Percentiles rank a stretch among this genome's conserved stretches.
These are phyloP conservation scores for Lepiota venenata DNA, from an alignment of 768 basidiomycete species.

Conservation along the genomic window DNA sequence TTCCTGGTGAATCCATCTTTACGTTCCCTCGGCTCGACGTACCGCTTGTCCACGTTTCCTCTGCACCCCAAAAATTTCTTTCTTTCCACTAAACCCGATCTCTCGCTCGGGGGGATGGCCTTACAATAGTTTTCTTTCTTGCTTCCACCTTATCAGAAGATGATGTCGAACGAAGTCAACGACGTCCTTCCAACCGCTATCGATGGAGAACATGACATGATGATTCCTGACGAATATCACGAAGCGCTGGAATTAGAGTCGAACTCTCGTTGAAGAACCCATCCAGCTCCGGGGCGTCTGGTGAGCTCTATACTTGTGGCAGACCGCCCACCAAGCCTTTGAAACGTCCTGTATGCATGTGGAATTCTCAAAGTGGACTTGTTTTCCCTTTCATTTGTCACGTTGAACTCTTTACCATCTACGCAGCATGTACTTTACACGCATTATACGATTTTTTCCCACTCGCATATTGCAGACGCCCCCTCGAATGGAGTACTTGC, in stretches of 20 bases:
- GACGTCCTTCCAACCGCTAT: slow-evolving; percentile 15
- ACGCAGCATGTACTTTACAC: slow-evolving; percentile 12
- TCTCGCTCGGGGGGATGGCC: slow-evolving; percentile 3
- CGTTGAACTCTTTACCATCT: slow-evolving; percentile 6
- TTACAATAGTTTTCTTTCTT: slow-evolving; percentile 2
- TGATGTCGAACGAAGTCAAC: neutral
- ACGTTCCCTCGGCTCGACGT: slow-evolving; percentile 16
- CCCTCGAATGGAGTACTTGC: neutral
- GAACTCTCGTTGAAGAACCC: slow-evolving; percentile 12
- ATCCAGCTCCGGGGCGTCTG: neutral
- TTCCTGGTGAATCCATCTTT: slow-evolving; percentile 31
- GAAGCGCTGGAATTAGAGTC: slow-evolving; percentile 13
- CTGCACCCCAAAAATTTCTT: neutral
- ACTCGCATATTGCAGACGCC: neutral
- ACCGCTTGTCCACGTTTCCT: slow-evolving; percentile 18
- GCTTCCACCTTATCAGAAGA: slow-evolving; percentile 4
- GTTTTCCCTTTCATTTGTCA: slow-evolving; percentile 2
- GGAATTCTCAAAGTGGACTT: neutral
- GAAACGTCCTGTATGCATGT: neutral
- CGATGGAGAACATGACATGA: slow-evolving; percentile 28
- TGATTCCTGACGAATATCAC: slow-evolving; percentile 38
- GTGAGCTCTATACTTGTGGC: neutral
- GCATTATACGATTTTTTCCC: slow-evolving; percentile 10
- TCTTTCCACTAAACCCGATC: neutral
- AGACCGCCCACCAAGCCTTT: neutral